These are phyloP conservation scores for Musa troglodytarum DNA, from an alignment of 176 grass and related monocot genomes.

Conservation along the genomic window DNA sequence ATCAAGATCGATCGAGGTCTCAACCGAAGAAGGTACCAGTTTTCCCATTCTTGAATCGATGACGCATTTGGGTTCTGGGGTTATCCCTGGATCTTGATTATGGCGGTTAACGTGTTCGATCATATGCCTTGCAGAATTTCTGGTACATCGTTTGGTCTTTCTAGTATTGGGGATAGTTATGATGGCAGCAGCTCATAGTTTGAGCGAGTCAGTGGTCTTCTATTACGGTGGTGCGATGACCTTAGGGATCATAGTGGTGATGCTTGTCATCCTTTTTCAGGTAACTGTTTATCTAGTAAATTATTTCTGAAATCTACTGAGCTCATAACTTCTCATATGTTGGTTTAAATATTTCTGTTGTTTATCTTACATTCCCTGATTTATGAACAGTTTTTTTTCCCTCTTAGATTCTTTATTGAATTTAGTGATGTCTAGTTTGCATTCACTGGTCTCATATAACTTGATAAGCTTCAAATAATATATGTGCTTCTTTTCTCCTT, in stretches of 20 bases:
- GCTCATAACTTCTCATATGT: neutral
- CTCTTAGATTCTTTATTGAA: too few relatives aligned
- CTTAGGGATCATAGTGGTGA: conserved; percentile 66
- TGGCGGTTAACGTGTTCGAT: neutral
- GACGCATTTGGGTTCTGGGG: neutral
- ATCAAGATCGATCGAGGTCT: conserved; percentile 44
- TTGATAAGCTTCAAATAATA: neutral
- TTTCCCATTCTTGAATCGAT: neutral
- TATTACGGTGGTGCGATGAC: conserved; percentile 94
- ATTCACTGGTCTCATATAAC: neutral
- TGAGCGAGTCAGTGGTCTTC: conserved; percentile 79
- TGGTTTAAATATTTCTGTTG: too few relatives aligned
- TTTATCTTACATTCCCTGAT: too few relatives aligned
- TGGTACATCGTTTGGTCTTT: conserved; percentile 66
- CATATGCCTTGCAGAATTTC: conserved; percentile 42
- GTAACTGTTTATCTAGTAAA: conserved; percentile 26
- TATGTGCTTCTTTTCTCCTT: neutral
- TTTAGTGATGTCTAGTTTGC: neutral
- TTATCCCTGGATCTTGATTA: neutral
- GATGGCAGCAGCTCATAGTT: conserved; percentile 47
- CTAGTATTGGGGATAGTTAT: conserved; percentile 64
- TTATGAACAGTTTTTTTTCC: too few relatives aligned
- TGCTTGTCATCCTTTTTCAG: conserved; percentile 89
- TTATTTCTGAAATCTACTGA: neutral
- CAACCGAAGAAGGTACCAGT: conserved; percentile 59